Evolutionary conservation across 2,329 filamentous ascomycete genomes (phyloP), one percentile per base, ranked within the genome.

Genomic region (Verticillium zaregamsianum): DNA sequence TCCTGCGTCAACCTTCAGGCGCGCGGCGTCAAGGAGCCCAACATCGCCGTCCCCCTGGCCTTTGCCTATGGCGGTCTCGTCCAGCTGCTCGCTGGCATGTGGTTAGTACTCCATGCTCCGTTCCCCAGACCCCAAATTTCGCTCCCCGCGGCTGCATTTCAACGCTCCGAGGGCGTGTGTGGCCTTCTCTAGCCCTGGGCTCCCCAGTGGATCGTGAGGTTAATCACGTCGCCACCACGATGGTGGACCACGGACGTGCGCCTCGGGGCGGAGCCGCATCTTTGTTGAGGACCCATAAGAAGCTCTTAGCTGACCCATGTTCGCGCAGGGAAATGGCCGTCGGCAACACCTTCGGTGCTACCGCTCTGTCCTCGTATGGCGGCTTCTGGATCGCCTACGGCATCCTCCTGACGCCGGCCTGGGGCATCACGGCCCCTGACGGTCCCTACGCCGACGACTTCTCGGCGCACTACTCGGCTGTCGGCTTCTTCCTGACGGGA

Each of bases 291-390:
- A 49, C n/a, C 45, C 45, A 49, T 49, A 49, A 23, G 17, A 49
- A 23, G 8, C n/a, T 23, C 8, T 9, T 31, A 12, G 58, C 65
- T 68, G 32, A 68, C 37, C 6, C 5, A n/a, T 32, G 14, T 20
- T 33, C 54, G 3, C 5, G 12, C 59, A 92, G 90, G 90, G 91
- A 94, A 79, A 91, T 94, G 86, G 90, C 90, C 39, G 83, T 91
- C n/a, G 91, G 90, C 62, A 94, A 94, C 81, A 94, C 91, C 12
- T 93, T 94, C 67, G 90, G 90, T 81, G 91, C 90, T 59, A 93
- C 90, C 28, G 90, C 91, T 23, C 79, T 94, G 62, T 91, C 90
- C 11, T 93, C 90, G 0, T 94, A 91, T 71, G 91, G 91, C 68
- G 90, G 90, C 65, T 94, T 94, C 83, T 94, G 91, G 91, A 85